phyloP scores from a whole-genome alignment of 2,329 filamentous ascomycete species.

The Colletotrichum horii region DNA sequence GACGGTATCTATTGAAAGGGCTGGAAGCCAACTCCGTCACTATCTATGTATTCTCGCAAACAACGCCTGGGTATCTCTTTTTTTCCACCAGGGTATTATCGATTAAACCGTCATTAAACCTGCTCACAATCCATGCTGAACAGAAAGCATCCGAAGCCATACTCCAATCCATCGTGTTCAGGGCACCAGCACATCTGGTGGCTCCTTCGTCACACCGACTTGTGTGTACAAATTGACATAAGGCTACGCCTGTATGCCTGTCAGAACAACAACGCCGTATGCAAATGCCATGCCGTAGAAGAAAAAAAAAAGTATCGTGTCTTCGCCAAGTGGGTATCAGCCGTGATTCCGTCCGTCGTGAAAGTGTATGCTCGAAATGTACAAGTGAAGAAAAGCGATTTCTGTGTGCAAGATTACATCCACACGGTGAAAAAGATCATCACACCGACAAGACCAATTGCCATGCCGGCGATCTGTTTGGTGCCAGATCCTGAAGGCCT shows the following conservation, averaged over 20 bases:
- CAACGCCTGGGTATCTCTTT: neutral
- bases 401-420: constrained; percentile 37
- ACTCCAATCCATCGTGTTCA: neutral
- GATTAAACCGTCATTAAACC: neutral
- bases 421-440: constrained; percentile 58
- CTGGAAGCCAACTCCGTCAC: neutral
- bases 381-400: neutral
- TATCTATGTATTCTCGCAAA: neutral
- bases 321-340: constrained; percentile 11
- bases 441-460: constrained; percentile 52
- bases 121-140: neutral
- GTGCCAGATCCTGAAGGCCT: constrained; percentile 44
- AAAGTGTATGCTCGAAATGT: constrained; percentile 4
- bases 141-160: neutral
- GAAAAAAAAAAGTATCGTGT: neutral
- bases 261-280: constrained; percentile 1
- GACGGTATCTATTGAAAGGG: neutral
- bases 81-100: neutral
- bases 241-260: neutral
- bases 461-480: constrained; percentile 55
- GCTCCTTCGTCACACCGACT: neutral
- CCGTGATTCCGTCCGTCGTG: constrained; percentile 4
- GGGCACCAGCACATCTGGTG: neutral
- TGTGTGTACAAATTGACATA: neutral
- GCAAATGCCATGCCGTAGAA: neutral